Percentiles rank a stretch among this genome's conserved stretches.
phyloP scores from a whole-genome alignment of 495 filamentous ascomycete genomes.

The Aspergillus biplanus region DNA sequence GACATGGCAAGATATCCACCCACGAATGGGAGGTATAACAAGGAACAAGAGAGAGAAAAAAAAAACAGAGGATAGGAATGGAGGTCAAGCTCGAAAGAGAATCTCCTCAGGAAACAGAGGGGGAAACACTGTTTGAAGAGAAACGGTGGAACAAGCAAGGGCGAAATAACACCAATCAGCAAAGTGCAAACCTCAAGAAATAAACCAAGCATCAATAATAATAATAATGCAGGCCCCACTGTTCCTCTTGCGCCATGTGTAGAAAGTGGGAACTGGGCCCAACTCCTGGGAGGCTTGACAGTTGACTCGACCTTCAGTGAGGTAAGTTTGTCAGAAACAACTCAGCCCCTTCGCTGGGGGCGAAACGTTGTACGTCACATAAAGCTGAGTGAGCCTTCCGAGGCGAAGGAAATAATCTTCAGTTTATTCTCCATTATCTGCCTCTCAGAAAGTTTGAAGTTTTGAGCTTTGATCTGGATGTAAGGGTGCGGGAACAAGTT shows the following conservation, averaged over 20 bases:
- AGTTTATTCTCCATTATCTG: not conserved
- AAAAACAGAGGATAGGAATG: not conserved
- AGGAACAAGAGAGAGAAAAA: not conserved
- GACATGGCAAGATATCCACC: not conserved
- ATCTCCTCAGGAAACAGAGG: no score
- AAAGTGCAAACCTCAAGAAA: not conserved
- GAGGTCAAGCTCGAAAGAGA: not conserved
- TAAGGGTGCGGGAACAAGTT: not conserved
- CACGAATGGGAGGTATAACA: not conserved
- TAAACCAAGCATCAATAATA: not conserved
- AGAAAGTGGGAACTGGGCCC: not conserved
- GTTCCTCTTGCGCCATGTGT: conserved; percentile 1
- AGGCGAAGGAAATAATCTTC: not conserved
- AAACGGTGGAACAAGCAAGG: not conserved
- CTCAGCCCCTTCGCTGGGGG: not conserved
- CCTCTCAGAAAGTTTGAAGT: not conserved
- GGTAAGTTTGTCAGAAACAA: not conserved
- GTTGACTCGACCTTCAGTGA: no score
- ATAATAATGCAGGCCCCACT: conserved; percentile 1
- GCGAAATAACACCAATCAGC: not conserved
- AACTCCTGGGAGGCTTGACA: no score
- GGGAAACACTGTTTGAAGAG: no score
- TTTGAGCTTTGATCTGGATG: not conserved
- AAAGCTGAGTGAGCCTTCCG: not conserved
- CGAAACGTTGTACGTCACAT: not conserved